These are phyloP conservation scores for Tuber borchii DNA, from an alignment of 495 filamentous ascomycete genomes.

Conservation along the genomic window DNA sequence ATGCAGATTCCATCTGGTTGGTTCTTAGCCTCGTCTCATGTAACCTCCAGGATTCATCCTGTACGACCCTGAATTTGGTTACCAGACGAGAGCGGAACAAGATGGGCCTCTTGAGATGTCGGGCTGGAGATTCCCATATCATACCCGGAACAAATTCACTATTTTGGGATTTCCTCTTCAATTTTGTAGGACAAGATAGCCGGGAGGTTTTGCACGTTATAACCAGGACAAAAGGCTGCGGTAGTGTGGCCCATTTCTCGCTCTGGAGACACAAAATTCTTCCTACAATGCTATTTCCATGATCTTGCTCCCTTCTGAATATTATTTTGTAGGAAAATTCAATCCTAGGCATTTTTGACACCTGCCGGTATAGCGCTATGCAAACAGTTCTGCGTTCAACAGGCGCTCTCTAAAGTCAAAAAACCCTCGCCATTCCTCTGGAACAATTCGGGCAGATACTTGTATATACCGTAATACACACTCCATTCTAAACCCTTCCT, in stretches of 20 bases:
- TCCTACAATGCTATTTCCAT: not conserved
- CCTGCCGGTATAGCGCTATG: not conserved
- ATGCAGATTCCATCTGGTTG: conserved; percentile 33
- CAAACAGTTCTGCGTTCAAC: not conserved
- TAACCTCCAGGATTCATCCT: conserved; percentile 23
- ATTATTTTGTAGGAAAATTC: not conserved
- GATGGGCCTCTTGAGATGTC: conserved; percentile 27
- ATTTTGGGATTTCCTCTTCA: not conserved
- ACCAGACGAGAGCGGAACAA: conserved; percentile 25
- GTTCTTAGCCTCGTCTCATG: conserved; percentile 24
- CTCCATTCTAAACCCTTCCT: not conserved
- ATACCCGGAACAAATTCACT: conserved; percentile 12
- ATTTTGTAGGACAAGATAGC: not conserved
- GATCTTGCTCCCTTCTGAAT: conserved; percentile 10
- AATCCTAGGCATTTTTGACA: not conserved
- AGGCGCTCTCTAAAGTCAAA: not conserved
- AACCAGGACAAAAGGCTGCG: not conserved
- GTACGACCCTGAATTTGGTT: conserved; percentile 37
- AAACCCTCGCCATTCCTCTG: not conserved
- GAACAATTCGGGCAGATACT: not conserved
- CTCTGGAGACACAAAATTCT: conserved; percentile 4
- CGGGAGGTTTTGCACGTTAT: not conserved
- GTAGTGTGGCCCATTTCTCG: not conserved
- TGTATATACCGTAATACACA: not conserved
- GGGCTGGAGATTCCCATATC: conserved; percentile 26